These are phyloP conservation scores for Boechera stricta DNA, from an alignment of 345 rosid species.

Conservation along the genomic window DNA sequence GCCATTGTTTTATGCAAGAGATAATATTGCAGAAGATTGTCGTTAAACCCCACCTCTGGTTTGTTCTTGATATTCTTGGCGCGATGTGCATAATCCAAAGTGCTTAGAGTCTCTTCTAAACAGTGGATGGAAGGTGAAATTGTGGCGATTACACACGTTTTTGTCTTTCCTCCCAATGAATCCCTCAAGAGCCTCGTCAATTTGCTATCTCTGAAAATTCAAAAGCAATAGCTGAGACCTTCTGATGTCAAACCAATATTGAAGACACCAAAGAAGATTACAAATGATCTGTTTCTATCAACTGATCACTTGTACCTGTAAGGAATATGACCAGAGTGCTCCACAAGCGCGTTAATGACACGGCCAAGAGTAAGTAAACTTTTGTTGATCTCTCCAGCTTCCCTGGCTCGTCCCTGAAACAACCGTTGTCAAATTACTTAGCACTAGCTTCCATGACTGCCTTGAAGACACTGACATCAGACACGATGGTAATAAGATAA, in stretches of 20 bases:
- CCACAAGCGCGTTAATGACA: slow-evolving; percentile 94
- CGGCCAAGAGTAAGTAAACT: slow-evolving; percentile 99
- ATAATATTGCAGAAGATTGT: slow-evolving; percentile 20
- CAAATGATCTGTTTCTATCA: slow-evolving; percentile 8
- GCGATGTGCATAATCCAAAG: slow-evolving; percentile 97
- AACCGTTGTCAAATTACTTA: slow-evolving; percentile 27
- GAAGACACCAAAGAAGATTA: background rate
- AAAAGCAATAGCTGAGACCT: slow-evolving; percentile 35
- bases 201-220: slow-evolving; percentile 85
- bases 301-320: slow-evolving; percentile 62
- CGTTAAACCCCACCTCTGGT: slow-evolving; percentile 73
- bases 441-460: slow-evolving; percentile 26
- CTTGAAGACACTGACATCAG: slow-evolving; percentile 30
- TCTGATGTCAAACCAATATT: background rate
- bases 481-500: slow-evolving; percentile 5
- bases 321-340: slow-evolving; percentile 98
- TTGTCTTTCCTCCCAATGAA: slow-evolving; percentile 97
- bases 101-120: slow-evolving; percentile 97
- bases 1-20: slow-evolving; percentile 6
- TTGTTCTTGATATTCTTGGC: slow-evolving; percentile 99
- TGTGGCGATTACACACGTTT: slow-evolving; percentile 98
- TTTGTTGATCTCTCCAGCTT: slow-evolving; percentile 98
- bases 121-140: slow-evolving; percentile 90
- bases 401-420: slow-evolving; percentile 98
- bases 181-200: slow-evolving; percentile 95